Percentiles rank a stretch among this genome's conserved stretches.
Evolutionary conservation across 345 rosid genomes (phyloP).

Genomic region (Fremontodendron californicum): DNA sequence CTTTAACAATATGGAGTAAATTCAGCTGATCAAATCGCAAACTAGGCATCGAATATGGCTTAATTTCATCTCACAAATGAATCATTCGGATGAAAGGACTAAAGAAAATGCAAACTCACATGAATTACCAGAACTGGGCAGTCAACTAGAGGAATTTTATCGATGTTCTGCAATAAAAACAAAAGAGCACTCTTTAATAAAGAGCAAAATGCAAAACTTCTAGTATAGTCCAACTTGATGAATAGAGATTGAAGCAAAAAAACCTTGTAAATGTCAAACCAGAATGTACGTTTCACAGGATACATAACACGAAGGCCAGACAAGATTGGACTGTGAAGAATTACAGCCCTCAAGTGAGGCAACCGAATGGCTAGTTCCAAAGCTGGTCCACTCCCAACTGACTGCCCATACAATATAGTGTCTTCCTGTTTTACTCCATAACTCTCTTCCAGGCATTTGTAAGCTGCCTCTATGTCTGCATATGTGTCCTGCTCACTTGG

Average conservation of each 20-base stretch:
- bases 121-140: slow-evolving; percentile 95
- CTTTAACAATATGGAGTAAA: too few species aligned
- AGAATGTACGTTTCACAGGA: slow-evolving; percentile 63
- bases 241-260: neutral
- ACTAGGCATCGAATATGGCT: neutral
- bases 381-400: slow-evolving; percentile 86
- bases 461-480: slow-evolving; percentile 84
- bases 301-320: slow-evolving; percentile 89
- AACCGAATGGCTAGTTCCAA: slow-evolving; percentile 63
- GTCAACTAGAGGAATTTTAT: slow-evolving; percentile 60
- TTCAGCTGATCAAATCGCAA: too few species aligned
- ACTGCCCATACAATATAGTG: slow-evolving; percentile 68
- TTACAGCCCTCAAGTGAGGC: slow-evolving; percentile 57
- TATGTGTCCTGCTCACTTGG: slow-evolving; percentile 88
- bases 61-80: neutral
- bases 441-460: slow-evolving; percentile 57
- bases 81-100: neutral
- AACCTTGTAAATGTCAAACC: slow-evolving; percentile 90
- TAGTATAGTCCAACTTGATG: neutral
- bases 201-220: neutral
- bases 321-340: slow-evolving; percentile 78
- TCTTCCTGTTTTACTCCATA: slow-evolving; percentile 65
- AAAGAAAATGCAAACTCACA: slow-evolving; percentile 36
- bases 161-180: slow-evolving; percentile 54
- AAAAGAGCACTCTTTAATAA: neutral